Conservation (phyloP, 1,139 yeast genomes). For the Candida gigantensis region DNA sequence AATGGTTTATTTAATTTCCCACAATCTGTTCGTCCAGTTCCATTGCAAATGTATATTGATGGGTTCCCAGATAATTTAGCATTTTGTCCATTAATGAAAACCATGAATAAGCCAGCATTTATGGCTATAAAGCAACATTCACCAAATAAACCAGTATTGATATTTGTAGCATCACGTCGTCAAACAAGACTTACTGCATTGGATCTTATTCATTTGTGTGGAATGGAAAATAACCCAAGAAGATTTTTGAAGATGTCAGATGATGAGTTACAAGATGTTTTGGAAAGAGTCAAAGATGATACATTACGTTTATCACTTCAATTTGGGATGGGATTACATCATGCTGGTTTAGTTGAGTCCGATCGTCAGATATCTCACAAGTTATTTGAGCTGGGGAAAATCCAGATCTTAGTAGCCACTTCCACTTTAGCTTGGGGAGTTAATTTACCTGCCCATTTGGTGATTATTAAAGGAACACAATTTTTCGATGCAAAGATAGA, state of each 20-base stretch:
- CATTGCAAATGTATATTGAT: slow-evolving; percentile 95
- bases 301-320: slow-evolving; percentile 81
- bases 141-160: slow-evolving; percentile 86
- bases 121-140: slow-evolving; percentile 96
- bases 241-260: slow-evolving; percentile 80
- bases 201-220: slow-evolving; percentile 91
- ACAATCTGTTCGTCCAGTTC: slow-evolving; percentile 95
- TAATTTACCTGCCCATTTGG: slow-evolving; percentile 91
- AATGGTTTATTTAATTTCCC: slow-evolving; percentile 93
- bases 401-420: slow-evolving; percentile 90
- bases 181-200: slow-evolving; percentile 95
- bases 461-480: slow-evolving; percentile 91
- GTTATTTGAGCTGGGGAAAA: slow-evolving; percentile 78
- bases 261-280: slow-evolving; percentile 63
- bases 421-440: slow-evolving; percentile 98
- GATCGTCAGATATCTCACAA: slow-evolving; percentile 89
- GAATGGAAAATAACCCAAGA: slow-evolving; percentile 90
- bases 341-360: slow-evolving; percentile 92
- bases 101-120: slow-evolving; percentile 97
- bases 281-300: slow-evolving; percentile 80
- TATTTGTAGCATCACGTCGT: slow-evolving; percentile 95
- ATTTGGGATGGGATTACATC: slow-evolving; percentile 96
- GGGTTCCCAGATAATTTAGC: slow-evolving; percentile 96
- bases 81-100: slow-evolving; percentile 93
- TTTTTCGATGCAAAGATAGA: slow-evolving; percentile 81